Evolutionary conservation across 2,329 filamentous ascomycete genomes (phyloP).

Genomic region (Ophiostoma ulmi): DNA sequence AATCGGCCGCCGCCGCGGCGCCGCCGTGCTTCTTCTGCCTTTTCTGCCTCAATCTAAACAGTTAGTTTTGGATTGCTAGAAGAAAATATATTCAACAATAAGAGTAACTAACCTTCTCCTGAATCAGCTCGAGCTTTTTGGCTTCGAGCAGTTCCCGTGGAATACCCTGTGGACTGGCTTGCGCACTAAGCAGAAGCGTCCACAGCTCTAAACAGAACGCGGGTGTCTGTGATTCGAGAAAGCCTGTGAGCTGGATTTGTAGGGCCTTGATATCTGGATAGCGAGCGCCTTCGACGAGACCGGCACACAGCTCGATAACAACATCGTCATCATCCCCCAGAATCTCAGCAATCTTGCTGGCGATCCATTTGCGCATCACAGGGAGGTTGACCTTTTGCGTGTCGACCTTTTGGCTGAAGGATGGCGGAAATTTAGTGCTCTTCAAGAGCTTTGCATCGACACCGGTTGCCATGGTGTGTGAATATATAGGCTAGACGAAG

Average conservation of each 20-base stretch:
- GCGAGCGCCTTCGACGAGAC: constrained; percentile 53
- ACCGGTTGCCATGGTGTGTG: constrained; percentile 63
- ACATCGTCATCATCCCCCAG: constrained; percentile 93
- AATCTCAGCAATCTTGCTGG: constrained; percentile 77
- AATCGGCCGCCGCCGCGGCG: constrained; percentile 51
- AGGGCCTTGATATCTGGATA: constrained; percentile 87
- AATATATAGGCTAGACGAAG: not conserved
- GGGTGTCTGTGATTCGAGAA: constrained; percentile 86
- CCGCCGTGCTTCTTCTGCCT: constrained; percentile 61
- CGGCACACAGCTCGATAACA: constrained; percentile 77
- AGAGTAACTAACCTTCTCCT: constrained; percentile 70
- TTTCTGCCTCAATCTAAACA: constrained; percentile 70
- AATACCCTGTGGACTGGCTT: constrained; percentile 81
- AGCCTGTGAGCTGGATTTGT: constrained; percentile 91
- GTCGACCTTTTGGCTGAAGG: constrained; percentile 94
- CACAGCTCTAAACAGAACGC: constrained; percentile 90
- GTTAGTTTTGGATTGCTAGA: not conserved
- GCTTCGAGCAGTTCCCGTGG: constrained; percentile 92
- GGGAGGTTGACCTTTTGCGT: constrained; percentile 95
- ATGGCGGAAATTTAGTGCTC: constrained; percentile 86
- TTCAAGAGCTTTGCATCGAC: constrained; percentile 86
- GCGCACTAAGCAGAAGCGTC: constrained; percentile 85
- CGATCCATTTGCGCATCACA: constrained; percentile 93
- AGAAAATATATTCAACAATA: not conserved
- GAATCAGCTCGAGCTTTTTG: constrained; percentile 90